A percentile compares a stretch with the other conserved stretches of the same genome.
Conservation (phyloP, 441 rosid species). For the Erysimum pusillum region DNA sequence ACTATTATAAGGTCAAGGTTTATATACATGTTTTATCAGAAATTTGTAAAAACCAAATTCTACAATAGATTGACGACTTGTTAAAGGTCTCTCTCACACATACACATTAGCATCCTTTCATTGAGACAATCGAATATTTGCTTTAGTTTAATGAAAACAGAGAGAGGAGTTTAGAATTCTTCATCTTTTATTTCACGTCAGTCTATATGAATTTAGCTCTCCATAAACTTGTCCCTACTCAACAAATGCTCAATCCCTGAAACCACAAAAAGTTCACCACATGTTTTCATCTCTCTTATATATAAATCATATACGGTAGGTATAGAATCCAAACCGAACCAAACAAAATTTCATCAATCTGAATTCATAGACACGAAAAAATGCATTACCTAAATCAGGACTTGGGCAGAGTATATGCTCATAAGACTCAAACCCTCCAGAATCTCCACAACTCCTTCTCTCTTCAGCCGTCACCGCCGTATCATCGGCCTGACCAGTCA, state of each 20-base stretch:
- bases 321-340: neutral
- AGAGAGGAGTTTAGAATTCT: neutral
- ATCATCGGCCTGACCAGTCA: constrained; percentile 26
- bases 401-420: constrained; percentile 58
- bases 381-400: constrained; percentile 64
- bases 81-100: neutral
- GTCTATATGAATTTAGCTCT: constrained; percentile 37
- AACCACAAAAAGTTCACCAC: constrained; percentile 10
- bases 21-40: neutral
- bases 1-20: neutral
- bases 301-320: neutral
- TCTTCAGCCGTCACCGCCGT: constrained; percentile 32
- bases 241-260: constrained; percentile 72
- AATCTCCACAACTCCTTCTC: constrained; percentile 41
- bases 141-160: constrained; percentile 15
- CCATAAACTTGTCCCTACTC: constrained; percentile 51
- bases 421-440: constrained; percentile 42
- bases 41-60: neutral
- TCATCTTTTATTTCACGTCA: constrained; percentile 13
- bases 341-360: neutral
- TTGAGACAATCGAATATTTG: constrained; percentile 23
- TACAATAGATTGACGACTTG: neutral
- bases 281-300: neutral
- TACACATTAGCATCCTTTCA: neutral
- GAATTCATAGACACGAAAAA: neutral